Base-by-base conservation (phyloP, 495 filamentous ascomycete genomes). In the Lophium mytilinum region DNA sequence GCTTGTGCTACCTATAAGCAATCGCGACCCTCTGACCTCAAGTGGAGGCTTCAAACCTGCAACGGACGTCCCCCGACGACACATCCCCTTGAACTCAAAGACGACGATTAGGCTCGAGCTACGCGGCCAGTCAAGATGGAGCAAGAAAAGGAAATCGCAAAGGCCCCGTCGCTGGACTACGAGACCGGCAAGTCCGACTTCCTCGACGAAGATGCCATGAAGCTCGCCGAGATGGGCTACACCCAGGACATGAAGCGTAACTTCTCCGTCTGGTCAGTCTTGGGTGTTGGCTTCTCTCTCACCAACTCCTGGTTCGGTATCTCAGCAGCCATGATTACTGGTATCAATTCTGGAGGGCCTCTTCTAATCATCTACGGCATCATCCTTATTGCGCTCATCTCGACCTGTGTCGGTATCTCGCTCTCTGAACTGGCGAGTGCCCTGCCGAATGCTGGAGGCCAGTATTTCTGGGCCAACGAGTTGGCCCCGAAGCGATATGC, bases 231-330 rank as follows among this genome's bases (percentile, higher is more conserved):
- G 49, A 82, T 84, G 80, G 81, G 81, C 11, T 83, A 83, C 62
- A 73, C 71, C 6, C 80, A 82, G 58, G 76, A 81, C 45, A 71
- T 84, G 69, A 69, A 74, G 52, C 76, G 81, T 53, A 82, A 83
- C 56, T 83, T 81, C 68, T 77, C 73, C 24, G 72, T 80, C 55
- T 73, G 78, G 63, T 78, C 77, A 4, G 71, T 85, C 15, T 72
- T 85, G 4, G 81, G 80, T 30, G 75, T 81, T 36, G 77, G 79
- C 35, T 85, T 83, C 72, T 79, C 76, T 24, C 74, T 85, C 55
- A 82, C 81, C 42, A 84, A 85, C 65, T 82, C 80, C 7, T 84
- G 82, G 82, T 82, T 81, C 62, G 82, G 77, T 37, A 81, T 85
- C 53, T 78, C 76, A 1, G 76, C 77, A 12, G 79, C 78, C 14